Conservation (phyloP, 352 stramenopile genomes). For the Globisporangium paroecandrum region DNA sequence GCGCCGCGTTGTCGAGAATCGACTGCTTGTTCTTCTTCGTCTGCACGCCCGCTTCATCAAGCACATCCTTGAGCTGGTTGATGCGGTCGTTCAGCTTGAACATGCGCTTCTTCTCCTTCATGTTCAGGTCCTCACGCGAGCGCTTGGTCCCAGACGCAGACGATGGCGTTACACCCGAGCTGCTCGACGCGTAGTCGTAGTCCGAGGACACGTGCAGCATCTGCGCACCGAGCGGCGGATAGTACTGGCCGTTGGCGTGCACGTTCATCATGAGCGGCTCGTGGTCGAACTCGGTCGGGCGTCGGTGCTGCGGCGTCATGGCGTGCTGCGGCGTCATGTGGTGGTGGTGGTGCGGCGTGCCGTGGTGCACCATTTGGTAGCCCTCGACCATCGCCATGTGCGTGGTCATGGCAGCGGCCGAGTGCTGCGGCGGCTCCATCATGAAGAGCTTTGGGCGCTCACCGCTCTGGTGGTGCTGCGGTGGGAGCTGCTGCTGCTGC, state of each 20-base stretch:
- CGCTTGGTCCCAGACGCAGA: constrained; percentile 45
- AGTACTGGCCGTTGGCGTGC: constrained; percentile 37
- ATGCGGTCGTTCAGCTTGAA: constrained; percentile 88
- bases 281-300: constrained; percentile 37
- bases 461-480: constrained; percentile 38
- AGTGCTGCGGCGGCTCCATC: constrained; percentile 25
- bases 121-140: constrained; percentile 74
- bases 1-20: constrained; percentile 59
- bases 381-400: constrained; percentile 20
- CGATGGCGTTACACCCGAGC: constrained; percentile 30
- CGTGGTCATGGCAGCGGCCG: constrained; percentile 17
- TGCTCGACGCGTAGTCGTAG: constrained; percentile 46
- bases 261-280: constrained; percentile 66
- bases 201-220: constrained; percentile 61
- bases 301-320: constrained; percentile 36
- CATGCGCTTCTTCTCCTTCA: constrained; percentile 89
- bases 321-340: constrained; percentile 36
- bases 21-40: constrained; percentile 85
- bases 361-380: constrained; percentile 49
- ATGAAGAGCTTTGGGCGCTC: constrained; percentile 58
- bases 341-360: constrained; percentile 31
- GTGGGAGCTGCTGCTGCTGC: constrained; percentile 9
- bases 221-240: constrained; percentile 37
- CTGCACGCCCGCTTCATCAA: constrained; percentile 61
- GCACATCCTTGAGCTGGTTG: constrained; percentile 63